Conservation (phyloP, 345 rosid genomes). For the Lumnitzera racemosa region DNA sequence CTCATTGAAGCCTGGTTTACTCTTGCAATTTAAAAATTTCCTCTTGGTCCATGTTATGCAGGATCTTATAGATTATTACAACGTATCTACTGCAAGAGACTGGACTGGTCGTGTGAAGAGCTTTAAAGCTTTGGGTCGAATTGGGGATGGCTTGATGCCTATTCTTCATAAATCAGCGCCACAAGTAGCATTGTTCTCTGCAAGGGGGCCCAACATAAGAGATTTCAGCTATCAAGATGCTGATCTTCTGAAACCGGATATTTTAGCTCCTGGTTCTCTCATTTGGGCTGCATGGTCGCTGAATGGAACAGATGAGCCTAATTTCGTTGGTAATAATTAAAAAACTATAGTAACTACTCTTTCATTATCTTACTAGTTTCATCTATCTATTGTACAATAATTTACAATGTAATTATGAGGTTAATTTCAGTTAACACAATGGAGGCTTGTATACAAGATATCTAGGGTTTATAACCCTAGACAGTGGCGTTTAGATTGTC, state of each 20-base stretch:
- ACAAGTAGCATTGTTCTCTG: conserved; percentile 91
- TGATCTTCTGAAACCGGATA: conserved; percentile 98
- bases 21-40: background rate
- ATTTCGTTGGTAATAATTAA: conserved; percentile 56
- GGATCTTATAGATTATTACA: conserved; percentile 96
- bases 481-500: too few species aligned
- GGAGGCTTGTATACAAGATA: too few species aligned
- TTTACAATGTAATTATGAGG: too few species aligned
- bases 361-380: background rate
- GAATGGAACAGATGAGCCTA: conserved; percentile 95
- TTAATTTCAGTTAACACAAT: too few species aligned
- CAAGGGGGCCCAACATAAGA: conserved; percentile 92
- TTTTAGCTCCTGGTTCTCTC: conserved; percentile 92
- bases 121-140: conserved; percentile 82
- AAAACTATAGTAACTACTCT: background rate
- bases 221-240: conserved; percentile 96
- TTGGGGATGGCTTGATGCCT: conserved; percentile 92
- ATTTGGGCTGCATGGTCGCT: conserved; percentile 99
- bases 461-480: too few species aligned
- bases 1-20: background rate
- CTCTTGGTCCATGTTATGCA: conserved; percentile 16
- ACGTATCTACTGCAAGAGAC: conserved; percentile 80
- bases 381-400: background rate
- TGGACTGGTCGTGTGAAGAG: conserved; percentile 92
- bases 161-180: conserved; percentile 97